Conservation (phyloP, 2,329 filamentous ascomycete genomes). For the Clonostachys solani region DNA sequence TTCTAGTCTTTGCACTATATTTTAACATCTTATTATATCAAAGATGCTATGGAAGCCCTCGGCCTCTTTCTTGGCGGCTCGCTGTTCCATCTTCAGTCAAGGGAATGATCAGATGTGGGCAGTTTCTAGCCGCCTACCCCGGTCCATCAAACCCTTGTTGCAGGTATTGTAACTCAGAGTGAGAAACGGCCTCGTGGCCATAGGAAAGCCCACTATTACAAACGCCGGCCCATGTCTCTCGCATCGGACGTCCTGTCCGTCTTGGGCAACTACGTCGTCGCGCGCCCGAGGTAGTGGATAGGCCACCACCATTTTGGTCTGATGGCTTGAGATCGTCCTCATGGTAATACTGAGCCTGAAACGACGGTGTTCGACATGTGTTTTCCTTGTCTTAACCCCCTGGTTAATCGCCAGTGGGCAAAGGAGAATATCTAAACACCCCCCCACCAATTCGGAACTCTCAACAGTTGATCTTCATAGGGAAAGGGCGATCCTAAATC, state of each 20-base stretch:
- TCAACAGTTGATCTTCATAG: no score
- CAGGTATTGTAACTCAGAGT: neutral
- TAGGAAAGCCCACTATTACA: neutral
- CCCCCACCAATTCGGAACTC: neutral
- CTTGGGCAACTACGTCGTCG: constrained; percentile 1
- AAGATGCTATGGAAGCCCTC: neutral
- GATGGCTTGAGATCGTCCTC: no score
- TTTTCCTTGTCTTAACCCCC: no score
- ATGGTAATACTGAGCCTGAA: no score
- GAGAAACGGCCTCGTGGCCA: neutral
- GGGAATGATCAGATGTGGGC: neutral
- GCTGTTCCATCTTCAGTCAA: neutral
- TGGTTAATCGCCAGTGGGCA: neutral
- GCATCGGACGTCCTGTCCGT: constrained; percentile 1
- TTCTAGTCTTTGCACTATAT: no score
- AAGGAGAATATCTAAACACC: neutral
- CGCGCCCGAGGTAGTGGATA: neutral
- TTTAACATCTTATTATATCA: no score
- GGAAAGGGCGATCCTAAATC: neutral
- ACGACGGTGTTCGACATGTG: no score
- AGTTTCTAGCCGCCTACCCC: neutral
- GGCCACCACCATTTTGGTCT: no score
- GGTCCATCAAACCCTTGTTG: neutral
- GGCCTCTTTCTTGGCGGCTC: neutral
- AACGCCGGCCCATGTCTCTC: neutral